Conservation (phyloP, 2,329 filamentous ascomycete species). For the Clarireedia paspali region DNA sequence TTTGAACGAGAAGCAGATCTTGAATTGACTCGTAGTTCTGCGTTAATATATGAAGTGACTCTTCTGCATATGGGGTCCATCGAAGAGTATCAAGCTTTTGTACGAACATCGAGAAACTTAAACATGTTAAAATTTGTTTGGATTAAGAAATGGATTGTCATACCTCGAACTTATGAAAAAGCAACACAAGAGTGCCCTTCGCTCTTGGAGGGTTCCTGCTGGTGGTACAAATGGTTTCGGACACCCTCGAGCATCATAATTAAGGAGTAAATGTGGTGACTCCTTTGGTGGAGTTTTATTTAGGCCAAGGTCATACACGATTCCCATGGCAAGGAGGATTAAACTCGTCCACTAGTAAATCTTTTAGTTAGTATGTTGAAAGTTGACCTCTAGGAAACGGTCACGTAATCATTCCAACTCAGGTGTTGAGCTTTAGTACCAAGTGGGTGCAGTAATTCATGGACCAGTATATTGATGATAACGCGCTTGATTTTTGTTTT, state of each 20-base stretch:
- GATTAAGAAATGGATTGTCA: slow-evolving; percentile 11
- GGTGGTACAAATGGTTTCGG: background rate
- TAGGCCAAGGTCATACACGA: slow-evolving; percentile 14
- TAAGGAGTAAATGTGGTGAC: background rate
- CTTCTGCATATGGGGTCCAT: slow-evolving; percentile 54
- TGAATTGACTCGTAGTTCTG: slow-evolving; percentile 38
- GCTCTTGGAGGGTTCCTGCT: slow-evolving; percentile 40
- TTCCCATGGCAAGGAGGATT: slow-evolving; percentile 12
- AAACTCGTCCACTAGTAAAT: slow-evolving; percentile 2
- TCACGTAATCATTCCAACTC: too few species aligned
- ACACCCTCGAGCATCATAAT: slow-evolving; percentile 5
- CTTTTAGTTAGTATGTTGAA: background rate
- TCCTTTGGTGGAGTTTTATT: slow-evolving; percentile 14
- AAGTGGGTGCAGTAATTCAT: too few species aligned
- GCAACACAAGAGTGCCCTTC: slow-evolving; percentile 40
- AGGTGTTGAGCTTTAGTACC: too few species aligned
- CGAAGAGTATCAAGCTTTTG: slow-evolving; percentile 42
- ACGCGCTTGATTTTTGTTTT: background rate
- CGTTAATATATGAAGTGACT: slow-evolving; percentile 42
- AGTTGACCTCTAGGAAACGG: background rate
- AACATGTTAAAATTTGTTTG: slow-evolving; percentile 13
- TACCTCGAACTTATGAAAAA: slow-evolving; percentile 38
- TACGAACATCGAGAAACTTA: slow-evolving; percentile 33
- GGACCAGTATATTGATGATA: background rate
- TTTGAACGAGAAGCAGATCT: slow-evolving; percentile 41